Base-by-base conservation (phyloP, 1,284 basidiomycete species). In the Marasmius oreades region DNA sequence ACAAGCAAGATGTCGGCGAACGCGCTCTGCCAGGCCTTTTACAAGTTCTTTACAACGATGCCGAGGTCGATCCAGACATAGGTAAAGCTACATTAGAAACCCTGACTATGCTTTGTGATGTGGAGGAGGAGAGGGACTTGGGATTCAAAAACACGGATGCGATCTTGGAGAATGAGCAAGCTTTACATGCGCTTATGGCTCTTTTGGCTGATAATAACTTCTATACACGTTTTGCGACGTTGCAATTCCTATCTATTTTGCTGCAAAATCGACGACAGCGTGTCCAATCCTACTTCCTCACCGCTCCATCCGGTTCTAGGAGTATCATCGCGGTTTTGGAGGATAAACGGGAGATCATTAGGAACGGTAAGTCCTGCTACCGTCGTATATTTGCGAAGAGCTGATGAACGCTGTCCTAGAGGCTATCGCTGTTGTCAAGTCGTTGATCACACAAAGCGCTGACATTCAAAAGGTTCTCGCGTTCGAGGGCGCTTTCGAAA, bases 401-500 rank as follows among this genome's bases (percentile, higher is more conserved):
- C 46, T n/a, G 20, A 16, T 18, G 36, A 56, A 51, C 34, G 52
- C 62, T 63, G 42, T 58, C 61, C 44, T 61, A 91, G 91, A 93
- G 79, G 86, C 85, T 5, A 84, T 98, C 34, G 80, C 88, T 12
- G 84, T 96, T 68, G 79, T 96, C 33, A 92, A 96, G 55, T 79
- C 86, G 4, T 77, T 99, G 39, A 85, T 92, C 43, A 84, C 85
- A 1, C 89, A 93, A 62, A 98, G 92, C 65, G 85, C 93, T 33
- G 95, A 98, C 69, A 92, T 99, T 51, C 96, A 98, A 69, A 99
- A 98, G 74, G 88, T 98, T 22, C 85, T 98, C 43, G 95, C 95
- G 0, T 99, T 99, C 67, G 95, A 96, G 64, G 95, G 97, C 28
- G 92, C 92, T 0, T 98, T 99, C 67, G 96, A 99, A 74, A 93